Percentiles rank a stretch among this genome's conserved stretches.
Conservation (phyloP, 2,329 filamentous ascomycete species). For the Fusarium sp. region DNA sequence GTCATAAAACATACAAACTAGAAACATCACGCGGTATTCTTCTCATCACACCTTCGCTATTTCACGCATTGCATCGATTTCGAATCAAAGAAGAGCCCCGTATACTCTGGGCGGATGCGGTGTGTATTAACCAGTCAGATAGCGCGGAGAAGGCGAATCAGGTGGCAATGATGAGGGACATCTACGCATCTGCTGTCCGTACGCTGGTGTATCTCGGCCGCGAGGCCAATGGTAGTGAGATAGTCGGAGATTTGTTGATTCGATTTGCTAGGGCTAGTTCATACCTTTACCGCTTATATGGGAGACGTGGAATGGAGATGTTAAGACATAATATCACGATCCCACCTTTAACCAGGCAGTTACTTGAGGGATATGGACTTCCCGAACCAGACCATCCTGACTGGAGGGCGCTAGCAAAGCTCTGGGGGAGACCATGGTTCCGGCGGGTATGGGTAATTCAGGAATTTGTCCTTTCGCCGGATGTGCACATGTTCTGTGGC, state of each 20-base stretch:
- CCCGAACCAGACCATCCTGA: accelerated
- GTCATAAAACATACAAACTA: background rate
- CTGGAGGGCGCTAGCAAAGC: background rate
- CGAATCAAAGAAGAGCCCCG: accelerated
- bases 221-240: background rate
- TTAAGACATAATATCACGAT: background rate
- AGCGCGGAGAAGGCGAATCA: background rate
- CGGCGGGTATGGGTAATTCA: background rate
- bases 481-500: background rate
- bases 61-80: background rate
- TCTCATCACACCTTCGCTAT: background rate
- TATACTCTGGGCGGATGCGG: background rate
- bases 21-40: background rate
- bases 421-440: background rate
- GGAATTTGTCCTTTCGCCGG: background rate
- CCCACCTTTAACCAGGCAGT: accelerated
- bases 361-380: accelerated
- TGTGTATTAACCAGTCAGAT: background rate
- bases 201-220: background rate
- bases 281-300: accelerated
- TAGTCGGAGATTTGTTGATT: accelerated
- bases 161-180: background rate
- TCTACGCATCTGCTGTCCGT: background rate
- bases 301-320: background rate
- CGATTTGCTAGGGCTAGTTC: background rate